phyloP scores from a whole-genome alignment of 495 filamentous ascomycete genomes.

The Bombardia bombarda region DNA sequence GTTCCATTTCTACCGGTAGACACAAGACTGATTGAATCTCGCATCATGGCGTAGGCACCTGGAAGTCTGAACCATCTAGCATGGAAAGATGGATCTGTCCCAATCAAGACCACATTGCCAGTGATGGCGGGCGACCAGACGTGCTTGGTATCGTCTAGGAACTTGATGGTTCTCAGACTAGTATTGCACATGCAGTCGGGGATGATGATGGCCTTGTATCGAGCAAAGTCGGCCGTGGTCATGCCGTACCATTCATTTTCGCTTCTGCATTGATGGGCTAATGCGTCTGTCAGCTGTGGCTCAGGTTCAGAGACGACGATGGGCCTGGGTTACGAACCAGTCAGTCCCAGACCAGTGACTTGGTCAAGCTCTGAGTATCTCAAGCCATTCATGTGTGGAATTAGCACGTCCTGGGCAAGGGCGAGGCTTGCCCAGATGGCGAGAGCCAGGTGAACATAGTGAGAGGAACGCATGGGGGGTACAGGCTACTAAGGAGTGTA shows the following conservation, averaged over 20 bases:
- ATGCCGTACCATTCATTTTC: conserved; percentile 23
- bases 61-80: conserved; percentile 17
- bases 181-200: conserved; percentile 21
- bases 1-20: conserved; percentile 17
- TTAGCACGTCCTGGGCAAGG: conserved; percentile 10
- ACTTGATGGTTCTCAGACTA: conserved; percentile 17
- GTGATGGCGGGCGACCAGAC: conserved; percentile 23
- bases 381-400: conserved; percentile 13
- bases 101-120: conserved; percentile 24
- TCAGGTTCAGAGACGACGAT: neutral
- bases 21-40: conserved; percentile 18
- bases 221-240: conserved; percentile 22
- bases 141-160: conserved; percentile 22
- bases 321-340: conserved; percentile 9
- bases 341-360: conserved; percentile 8
- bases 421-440: conserved; percentile 9
- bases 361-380: conserved; percentile 14
- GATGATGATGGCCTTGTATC: conserved; percentile 24
- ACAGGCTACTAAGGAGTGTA: neutral
- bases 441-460: conserved; percentile 10
- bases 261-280: conserved; percentile 19
- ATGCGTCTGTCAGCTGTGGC: conserved; percentile 6
- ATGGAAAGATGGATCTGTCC: conserved; percentile 23
- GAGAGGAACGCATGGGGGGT: conserved; percentile 11
- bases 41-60: conserved; percentile 22